Conservation (phyloP, 2,329 filamentous ascomycete genomes). For the Pezicula carpinea region DNA sequence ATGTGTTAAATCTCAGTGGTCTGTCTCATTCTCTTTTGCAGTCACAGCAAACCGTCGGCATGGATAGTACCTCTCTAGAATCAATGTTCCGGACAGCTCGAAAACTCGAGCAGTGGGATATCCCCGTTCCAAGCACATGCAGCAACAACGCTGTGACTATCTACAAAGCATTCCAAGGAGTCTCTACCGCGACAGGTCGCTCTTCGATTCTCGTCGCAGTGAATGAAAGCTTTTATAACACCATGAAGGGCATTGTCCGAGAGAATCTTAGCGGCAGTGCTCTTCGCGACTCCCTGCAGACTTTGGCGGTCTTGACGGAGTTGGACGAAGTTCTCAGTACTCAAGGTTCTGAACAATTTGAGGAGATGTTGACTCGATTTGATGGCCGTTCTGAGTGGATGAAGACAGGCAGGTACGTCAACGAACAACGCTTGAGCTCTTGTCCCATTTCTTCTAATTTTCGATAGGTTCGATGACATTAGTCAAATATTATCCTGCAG, state of each 20-base stretch:
- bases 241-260: conserved; percentile 52
- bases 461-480: conserved; percentile 66
- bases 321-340: conserved; percentile 72
- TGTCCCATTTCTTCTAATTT: conserved; percentile 17
- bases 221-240: conserved; percentile 56
- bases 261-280: conserved; percentile 44
- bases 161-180: conserved; percentile 76
- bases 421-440: not conserved
- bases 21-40: conserved; percentile 77
- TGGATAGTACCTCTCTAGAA: conserved; percentile 56
- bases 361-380: conserved; percentile 59
- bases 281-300: conserved; percentile 52
- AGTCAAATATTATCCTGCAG: conserved; percentile 77
- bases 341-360: conserved; percentile 53
- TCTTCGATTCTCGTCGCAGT: conserved; percentile 50
- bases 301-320: conserved; percentile 72
- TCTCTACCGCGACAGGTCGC: conserved; percentile 62
- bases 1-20: conserved; percentile 77
- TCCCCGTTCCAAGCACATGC: conserved; percentile 64
- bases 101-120: conserved; percentile 86
- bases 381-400: conserved; percentile 70
- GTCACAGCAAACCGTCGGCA: conserved; percentile 56
- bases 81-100: conserved; percentile 76
- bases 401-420: conserved; percentile 67
- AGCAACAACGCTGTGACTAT: conserved; percentile 63